Evolutionary conservation across 129 eudicot species (phyloP).

Genomic region (Lactuca sativa): DNA sequence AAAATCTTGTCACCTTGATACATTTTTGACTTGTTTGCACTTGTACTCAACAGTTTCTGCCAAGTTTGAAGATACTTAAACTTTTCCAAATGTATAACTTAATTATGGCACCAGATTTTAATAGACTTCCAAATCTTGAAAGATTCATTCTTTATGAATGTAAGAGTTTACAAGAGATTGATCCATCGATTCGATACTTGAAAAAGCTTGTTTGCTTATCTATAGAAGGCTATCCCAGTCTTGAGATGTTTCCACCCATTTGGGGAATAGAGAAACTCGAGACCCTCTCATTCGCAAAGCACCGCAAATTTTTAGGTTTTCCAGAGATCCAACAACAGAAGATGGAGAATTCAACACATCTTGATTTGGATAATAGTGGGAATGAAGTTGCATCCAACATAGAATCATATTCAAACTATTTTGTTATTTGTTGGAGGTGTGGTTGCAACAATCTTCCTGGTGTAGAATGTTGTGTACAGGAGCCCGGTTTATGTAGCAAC

Average conservation of each 20-base stretch:
- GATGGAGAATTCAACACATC: too few relatives aligned
- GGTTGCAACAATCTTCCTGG: too few relatives aligned
- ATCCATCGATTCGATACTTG: slow-evolving; percentile 11
- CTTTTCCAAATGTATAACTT: slow-evolving; percentile 8
- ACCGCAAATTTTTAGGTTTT: background rate
- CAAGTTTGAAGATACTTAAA: slow-evolving; percentile 15
- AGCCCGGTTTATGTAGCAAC: background rate
- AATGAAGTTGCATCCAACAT: too few relatives aligned
- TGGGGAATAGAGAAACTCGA: slow-evolving; percentile 8
- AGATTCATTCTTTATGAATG: slow-evolving; percentile 3
- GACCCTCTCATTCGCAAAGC: background rate
- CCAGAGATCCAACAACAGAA: background rate
- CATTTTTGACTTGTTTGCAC: background rate
- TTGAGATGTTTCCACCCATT: slow-evolving; percentile 18
- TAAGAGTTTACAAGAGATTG: slow-evolving; percentile 7
- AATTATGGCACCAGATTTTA: slow-evolving; percentile 21
- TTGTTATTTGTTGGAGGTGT: too few relatives aligned
- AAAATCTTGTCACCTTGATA: background rate
- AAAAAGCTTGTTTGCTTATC: slow-evolving; percentile 18
- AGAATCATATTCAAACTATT: too few relatives aligned
- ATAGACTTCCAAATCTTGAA: slow-evolving; percentile 22
- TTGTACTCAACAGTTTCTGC: slow-evolving; percentile 20
- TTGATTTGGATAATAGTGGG: too few relatives aligned
- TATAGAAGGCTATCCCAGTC: background rate
- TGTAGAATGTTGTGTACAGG: too few relatives aligned